Base-by-base conservation (phyloP, 139 green algal species). In the Closterium sp. region DNA sequence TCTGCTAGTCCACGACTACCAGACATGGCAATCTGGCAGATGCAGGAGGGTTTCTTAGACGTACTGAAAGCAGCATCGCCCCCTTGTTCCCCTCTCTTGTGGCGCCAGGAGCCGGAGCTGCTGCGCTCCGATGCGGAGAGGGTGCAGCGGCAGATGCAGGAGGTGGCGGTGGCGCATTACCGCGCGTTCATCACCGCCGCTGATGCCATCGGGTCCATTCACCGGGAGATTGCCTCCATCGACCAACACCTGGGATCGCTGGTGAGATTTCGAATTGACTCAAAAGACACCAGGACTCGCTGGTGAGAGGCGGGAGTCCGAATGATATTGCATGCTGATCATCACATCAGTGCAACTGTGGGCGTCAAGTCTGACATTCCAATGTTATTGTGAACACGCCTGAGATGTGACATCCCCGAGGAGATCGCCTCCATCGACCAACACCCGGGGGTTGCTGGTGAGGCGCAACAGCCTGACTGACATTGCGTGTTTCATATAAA, bases 71-170 rank as follows among this genome's bases (percentile, higher is more conserved):
- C n/a, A n/a, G n/a, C n/a, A n/a, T n/a, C n/a, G n/a, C n/a, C n/a
- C 28, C 35, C 86, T 69, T 89, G 86, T 8, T 83, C 28, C 31
- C 86, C 1, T 84, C 38, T 84, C 38, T 33, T 30, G 19, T 19
- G 12, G n/a, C 30, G 86, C 5, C 92, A 94, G 92, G 97, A 99
- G 92, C 97, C 98, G 0, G 97, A 98, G 89, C 93, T 99, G 25
- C 95, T 99, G 83, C 90, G 93, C 10, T 94, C 96, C 4, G 98
- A 99, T 88, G 92, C 95, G 81, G 94, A 98, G 81, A 95, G 96
- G 81, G 84, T 99, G 5, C 86, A 96, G 38, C 95, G 97, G 16
- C 94, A 97, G 88, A 92, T 95, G 91, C 93, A 96, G 93, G 97
- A 98, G n/a, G 93, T 95, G 25, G 92, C 96, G 2, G 92, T 97